phyloP scores from a whole-genome alignment of 2,329 filamentous ascomycete genomes.

The Podosphaera aphanis region DNA sequence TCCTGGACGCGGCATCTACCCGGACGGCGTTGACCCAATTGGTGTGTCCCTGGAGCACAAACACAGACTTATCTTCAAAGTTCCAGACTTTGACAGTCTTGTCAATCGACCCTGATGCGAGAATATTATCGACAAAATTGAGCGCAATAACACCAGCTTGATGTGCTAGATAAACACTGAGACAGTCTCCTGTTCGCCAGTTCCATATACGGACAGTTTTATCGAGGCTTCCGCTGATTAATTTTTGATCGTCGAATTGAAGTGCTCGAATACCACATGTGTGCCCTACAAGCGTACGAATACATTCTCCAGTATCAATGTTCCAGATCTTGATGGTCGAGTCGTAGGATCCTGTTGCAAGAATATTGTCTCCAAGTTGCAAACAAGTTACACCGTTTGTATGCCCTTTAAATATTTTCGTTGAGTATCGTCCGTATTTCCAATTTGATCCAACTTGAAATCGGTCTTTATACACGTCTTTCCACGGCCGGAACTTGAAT shows the following conservation, averaged over 20 bases:
- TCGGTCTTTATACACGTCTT: slow-evolving; percentile 84
- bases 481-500: slow-evolving; percentile 54
- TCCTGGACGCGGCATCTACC: slow-evolving; percentile 59
- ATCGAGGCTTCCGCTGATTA: slow-evolving; percentile 79
- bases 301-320: slow-evolving; percentile 62
- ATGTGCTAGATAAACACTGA: slow-evolving; percentile 62
- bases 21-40: slow-evolving; percentile 97
- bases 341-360: slow-evolving; percentile 90
- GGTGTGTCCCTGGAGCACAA: slow-evolving; percentile 56
- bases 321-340: slow-evolving; percentile 92
- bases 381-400: slow-evolving; percentile 56
- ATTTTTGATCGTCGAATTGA: slow-evolving; percentile 77
- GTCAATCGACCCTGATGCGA: slow-evolving; percentile 79
- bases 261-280: slow-evolving; percentile 64
- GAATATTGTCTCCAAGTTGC: slow-evolving; percentile 61
- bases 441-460: slow-evolving; percentile 95
- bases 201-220: slow-evolving; percentile 86
- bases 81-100: slow-evolving; percentile 83
- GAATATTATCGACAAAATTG: slow-evolving; percentile 62
- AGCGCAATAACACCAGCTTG: slow-evolving; percentile 63
- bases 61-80: slow-evolving; percentile 62
- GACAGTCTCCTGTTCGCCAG: slow-evolving; percentile 72
- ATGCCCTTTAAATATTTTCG: slow-evolving; percentile 67
- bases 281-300: slow-evolving; percentile 69
- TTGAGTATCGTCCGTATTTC: slow-evolving; percentile 79